Percentiles rank a stretch among this genome's conserved stretches.
These are phyloP conservation scores for Sporothrix sp. DNA, from an alignment of 2,329 filamentous ascomycete genomes.

Conservation along the genomic window DNA sequence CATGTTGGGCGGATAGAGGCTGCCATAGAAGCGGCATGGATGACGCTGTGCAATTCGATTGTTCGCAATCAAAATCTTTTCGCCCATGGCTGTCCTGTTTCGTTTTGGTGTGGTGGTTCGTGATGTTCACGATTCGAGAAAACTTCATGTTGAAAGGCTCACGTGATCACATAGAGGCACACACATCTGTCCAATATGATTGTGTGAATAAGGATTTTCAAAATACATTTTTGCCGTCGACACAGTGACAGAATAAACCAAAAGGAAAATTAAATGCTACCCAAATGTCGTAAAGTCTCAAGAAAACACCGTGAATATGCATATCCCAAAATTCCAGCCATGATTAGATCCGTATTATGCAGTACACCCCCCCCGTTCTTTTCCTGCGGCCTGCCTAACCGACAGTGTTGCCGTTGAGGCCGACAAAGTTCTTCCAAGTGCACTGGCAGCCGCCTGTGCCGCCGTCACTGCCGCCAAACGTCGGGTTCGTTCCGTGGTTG, in stretches of 20 bases:
- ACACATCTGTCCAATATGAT: too few species aligned
- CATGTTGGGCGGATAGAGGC: too few species aligned
- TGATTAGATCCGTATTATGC: not conserved
- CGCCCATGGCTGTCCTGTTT: too few species aligned
- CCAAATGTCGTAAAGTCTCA: not conserved
- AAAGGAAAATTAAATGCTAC: not conserved
- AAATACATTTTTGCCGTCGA: too few species aligned
- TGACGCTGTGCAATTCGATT: too few species aligned
- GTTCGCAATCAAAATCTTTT: too few species aligned
- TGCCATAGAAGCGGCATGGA: too few species aligned
- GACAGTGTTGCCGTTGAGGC: conserved; percentile 15
- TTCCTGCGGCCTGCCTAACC: not conserved
- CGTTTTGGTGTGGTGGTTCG: too few species aligned
- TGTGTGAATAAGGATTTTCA: too few species aligned
- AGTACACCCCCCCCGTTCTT: not conserved
- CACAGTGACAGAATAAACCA: not conserved
- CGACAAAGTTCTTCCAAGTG: conserved; percentile 47
- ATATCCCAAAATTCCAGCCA: not conserved
- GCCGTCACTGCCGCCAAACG: conserved; percentile 52
- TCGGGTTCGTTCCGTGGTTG: conserved; percentile 38
- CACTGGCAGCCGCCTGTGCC: conserved; percentile 54
- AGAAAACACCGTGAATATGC: not conserved
- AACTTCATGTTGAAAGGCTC: too few species aligned
- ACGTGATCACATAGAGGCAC: too few species aligned
- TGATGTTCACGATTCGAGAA: too few species aligned